These are phyloP conservation scores for Collybiopsis luxurians DNA, from an alignment of 768 basidiomycete species.

Conservation along the genomic window DNA sequence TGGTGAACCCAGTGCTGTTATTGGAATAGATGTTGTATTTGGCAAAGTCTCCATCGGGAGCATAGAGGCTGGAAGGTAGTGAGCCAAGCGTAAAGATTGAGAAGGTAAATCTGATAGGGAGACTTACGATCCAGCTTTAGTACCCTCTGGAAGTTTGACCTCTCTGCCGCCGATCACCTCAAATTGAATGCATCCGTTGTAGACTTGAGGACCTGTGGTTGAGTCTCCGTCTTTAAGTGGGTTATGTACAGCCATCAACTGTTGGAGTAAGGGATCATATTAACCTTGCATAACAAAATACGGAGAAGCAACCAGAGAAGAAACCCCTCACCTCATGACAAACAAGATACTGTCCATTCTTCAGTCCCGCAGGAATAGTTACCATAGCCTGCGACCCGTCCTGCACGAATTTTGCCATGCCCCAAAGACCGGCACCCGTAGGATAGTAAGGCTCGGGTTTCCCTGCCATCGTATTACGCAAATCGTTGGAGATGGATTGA, in stretches of 20 bases:
- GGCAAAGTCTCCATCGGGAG: slow-evolving; percentile 4
- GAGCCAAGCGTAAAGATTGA: no score
- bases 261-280: not conserved
- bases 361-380: slow-evolving; percentile 17
- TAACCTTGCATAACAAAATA: not conserved
- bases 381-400: slow-evolving; percentile 18
- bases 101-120: not conserved
- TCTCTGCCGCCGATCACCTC: slow-evolving; percentile 4
- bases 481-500: slow-evolving; percentile 16
- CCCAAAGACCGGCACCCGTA: slow-evolving; percentile 18
- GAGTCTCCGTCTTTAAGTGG: slow-evolving; percentile 16
- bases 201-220: slow-evolving; percentile 19
- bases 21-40: slow-evolving; percentile 7
- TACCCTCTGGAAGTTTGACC: slow-evolving; percentile 2
- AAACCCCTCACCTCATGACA: slow-evolving; percentile 16
- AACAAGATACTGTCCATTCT: slow-evolving; percentile 22
- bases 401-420: slow-evolving; percentile 21
- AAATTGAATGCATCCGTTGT: slow-evolving; percentile 13
- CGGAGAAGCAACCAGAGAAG: not conserved
- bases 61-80: slow-evolving; percentile 1
- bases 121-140: slow-evolving; percentile 7
- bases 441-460: slow-evolving; percentile 21
- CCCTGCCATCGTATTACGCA: slow-evolving; percentile 18
- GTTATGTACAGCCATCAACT: slow-evolving; percentile 17
- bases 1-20: not conserved